Conservation (phyloP, 2,329 filamentous ascomycete genomes). For the Lachnellula occidentalis region DNA sequence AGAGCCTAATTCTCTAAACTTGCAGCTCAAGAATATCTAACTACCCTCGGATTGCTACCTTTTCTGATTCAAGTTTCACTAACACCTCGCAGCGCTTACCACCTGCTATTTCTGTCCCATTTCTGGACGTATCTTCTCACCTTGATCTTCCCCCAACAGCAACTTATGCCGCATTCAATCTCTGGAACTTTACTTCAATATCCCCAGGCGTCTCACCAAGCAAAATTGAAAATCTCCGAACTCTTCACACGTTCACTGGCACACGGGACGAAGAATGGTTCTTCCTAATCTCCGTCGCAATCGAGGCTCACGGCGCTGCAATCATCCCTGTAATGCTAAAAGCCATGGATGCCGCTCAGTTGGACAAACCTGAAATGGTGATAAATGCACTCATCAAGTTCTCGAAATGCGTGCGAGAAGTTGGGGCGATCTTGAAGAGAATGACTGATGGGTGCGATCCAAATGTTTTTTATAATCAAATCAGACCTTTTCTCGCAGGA, state of each 20-base stretch:
- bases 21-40: too few species aligned
- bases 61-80: slow-evolving; percentile 7
- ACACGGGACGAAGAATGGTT: slow-evolving; percentile 94
- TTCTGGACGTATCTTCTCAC: slow-evolving; percentile 64
- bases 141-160: slow-evolving; percentile 81
- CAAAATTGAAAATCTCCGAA: slow-evolving; percentile 58
- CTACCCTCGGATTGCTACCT: too few species aligned
- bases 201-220: slow-evolving; percentile 38
- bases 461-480: slow-evolving; percentile 80
- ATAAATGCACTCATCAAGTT: slow-evolving; percentile 59
- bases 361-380: slow-evolving; percentile 55
- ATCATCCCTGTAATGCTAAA: slow-evolving; percentile 73
- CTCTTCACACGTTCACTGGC: slow-evolving; percentile 79
- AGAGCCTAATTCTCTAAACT: slow-evolving; percentile 7
- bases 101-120: slow-evolving; percentile 69
- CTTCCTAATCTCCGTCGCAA: slow-evolving; percentile 81
- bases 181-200: slow-evolving; percentile 83
- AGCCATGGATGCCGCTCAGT: slow-evolving; percentile 65
- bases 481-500: slow-evolving; percentile 83
- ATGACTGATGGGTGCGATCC: slow-evolving; percentile 92
- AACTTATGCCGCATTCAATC: slow-evolving; percentile 79
- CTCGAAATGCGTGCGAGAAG: slow-evolving; percentile 59
- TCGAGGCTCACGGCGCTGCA: slow-evolving; percentile 73
- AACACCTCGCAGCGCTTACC: slow-evolving; percentile 52
- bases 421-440: slow-evolving; percentile 63